Conservation (phyloP, 495 filamentous ascomycete species). For the Trichoderma orchidacearum region DNA sequence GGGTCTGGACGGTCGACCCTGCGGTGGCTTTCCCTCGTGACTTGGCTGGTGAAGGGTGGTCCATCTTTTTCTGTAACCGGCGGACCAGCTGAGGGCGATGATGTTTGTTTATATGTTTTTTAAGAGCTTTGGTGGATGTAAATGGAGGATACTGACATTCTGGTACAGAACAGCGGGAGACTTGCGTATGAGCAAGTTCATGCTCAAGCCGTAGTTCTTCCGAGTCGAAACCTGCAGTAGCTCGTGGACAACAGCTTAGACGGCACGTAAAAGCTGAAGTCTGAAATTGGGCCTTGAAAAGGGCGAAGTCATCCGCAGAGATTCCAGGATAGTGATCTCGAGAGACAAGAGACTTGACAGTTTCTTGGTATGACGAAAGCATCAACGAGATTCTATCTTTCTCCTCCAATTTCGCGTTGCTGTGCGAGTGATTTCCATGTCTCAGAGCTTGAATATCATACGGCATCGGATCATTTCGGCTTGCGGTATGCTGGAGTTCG, state of each 20-base stretch:
- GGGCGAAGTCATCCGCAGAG: slow-evolving; percentile 8
- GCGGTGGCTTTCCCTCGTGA: too few relatives aligned
- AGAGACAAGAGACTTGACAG: slow-evolving; percentile 6
- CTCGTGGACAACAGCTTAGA: slow-evolving; percentile 2
- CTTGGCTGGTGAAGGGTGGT: too few relatives aligned
- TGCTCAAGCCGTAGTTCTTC: not conserved
- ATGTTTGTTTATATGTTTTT: not conserved
- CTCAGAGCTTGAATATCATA: not conserved
- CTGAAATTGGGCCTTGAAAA: slow-evolving; percentile 11
- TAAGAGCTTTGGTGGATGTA: not conserved
- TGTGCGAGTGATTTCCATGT: not conserved
- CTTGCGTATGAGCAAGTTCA: not conserved
- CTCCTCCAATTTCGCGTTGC: not conserved
- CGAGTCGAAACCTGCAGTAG: not conserved
- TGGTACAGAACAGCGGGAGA: not conserved
- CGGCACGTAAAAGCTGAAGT: slow-evolving; percentile 13
- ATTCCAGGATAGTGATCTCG: slow-evolving; percentile 5
- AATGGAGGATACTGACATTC: slow-evolving; percentile 8
- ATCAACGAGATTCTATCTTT: not conserved
- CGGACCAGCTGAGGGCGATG: too few relatives aligned
- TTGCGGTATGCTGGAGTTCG: too few relatives aligned
- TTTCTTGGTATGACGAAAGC: slow-evolving; percentile 7
- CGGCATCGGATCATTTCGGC: too few relatives aligned
- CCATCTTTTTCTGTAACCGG: too few relatives aligned
- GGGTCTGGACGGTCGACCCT: too few relatives aligned